phyloP scores from a whole-genome alignment of 2,329 filamentous ascomycete species.

The Scytalidium lignicola region DNA sequence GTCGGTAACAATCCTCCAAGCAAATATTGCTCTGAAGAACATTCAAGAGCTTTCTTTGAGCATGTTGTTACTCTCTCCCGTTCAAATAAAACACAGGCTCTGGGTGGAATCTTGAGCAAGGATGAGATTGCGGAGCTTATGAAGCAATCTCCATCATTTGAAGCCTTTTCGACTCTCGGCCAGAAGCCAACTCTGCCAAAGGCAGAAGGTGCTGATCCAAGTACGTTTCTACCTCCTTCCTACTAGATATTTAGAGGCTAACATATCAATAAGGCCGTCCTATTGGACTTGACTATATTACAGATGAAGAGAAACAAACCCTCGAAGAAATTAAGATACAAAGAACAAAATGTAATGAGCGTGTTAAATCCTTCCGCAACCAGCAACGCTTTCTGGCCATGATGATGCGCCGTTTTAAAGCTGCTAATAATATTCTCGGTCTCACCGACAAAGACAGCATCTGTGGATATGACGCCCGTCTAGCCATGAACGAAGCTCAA shows the following conservation, averaged over 20 bases:
- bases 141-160: conserved; percentile 9
- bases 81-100: conserved; percentile 17
- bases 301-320: conserved; percentile 17
- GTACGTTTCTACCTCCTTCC: conserved; percentile 12
- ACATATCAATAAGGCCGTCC: conserved; percentile 13
- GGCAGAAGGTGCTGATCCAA: conserved; percentile 18
- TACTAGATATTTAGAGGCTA: background rate
- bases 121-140: conserved; percentile 19
- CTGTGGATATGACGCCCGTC: conserved; percentile 26
- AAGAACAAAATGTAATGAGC: conserved; percentile 12
- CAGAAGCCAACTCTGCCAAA: conserved; percentile 21
- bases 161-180: conserved; percentile 20
- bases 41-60: conserved; percentile 16
- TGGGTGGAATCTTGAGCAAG: conserved; percentile 22
- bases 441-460: conserved; percentile 14
- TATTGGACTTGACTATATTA: conserved; percentile 22
- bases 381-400: conserved; percentile 19
- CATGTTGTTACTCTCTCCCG: conserved; percentile 14
- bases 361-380: conserved; percentile 13
- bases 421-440: conserved; percentile 13
- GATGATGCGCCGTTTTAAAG: conserved; percentile 19
- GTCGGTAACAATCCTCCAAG: conserved; percentile 21
- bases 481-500: conserved; percentile 23
- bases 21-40: conserved; percentile 28
- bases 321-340: conserved; percentile 17